Conservation (phyloP, 331 rosid genomes). For the Quercus phellos region DNA sequence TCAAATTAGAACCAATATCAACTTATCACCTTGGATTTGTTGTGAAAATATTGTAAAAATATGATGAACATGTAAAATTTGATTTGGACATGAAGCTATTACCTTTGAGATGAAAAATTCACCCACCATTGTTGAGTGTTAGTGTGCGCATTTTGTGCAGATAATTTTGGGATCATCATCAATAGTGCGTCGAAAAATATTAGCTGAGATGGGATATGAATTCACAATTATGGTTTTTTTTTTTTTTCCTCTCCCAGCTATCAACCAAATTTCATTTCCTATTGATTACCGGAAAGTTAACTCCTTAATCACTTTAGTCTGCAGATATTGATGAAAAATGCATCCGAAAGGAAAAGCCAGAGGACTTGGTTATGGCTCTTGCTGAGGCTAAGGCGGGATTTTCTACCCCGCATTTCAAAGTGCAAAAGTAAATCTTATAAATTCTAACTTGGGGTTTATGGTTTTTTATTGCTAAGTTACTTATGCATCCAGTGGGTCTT, state of each 20-base stretch:
- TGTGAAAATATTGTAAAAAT: too few species aligned
- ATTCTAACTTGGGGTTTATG: neutral
- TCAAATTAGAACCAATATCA: too few species aligned
- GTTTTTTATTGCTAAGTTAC: too few species aligned
- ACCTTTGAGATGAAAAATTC: neutral
- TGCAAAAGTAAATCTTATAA: neutral
- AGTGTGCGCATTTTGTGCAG: conserved; percentile 33
- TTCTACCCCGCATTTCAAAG: neutral
- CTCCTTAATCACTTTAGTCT: conserved; percentile 38
- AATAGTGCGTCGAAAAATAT: conserved; percentile 58
- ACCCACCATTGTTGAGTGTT: neutral
- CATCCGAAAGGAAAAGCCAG: conserved; percentile 75
- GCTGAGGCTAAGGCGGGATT: conserved; percentile 80
- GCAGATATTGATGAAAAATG: conserved; percentile 93
- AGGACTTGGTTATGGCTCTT: conserved; percentile 83
- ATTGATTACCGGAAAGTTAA: conserved; percentile 2
- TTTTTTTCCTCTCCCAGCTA: neutral
- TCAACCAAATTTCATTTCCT: neutral
- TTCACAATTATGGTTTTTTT: conserved; percentile 59
- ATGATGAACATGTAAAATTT: neutral
- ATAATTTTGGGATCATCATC: conserved; percentile 85
- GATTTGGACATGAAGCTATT: neutral
- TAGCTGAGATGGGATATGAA: conserved; percentile 82
- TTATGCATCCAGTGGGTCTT: too few species aligned
- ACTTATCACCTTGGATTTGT: too few species aligned